Percentiles rank a stretch among this genome's conserved stretches.
These are phyloP conservation scores for Actinomortierella wolfii DNA, from an alignment of 371 early-diverging fungal species.

Conservation along the genomic window DNA sequence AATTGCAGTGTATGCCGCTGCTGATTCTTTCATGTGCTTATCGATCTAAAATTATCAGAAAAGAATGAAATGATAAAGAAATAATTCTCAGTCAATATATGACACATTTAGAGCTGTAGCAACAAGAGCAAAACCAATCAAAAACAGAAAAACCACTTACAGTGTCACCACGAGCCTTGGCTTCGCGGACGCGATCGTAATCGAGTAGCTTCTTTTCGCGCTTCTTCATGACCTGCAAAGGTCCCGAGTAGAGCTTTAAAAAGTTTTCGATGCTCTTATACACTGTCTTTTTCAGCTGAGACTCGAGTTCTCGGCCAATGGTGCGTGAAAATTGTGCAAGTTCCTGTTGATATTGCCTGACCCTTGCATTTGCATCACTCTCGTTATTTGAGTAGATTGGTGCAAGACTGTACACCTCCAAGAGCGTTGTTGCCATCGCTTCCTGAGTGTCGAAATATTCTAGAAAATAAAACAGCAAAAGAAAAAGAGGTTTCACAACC, in stretches of 20 bases:
- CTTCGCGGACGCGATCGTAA: conserved; percentile 67
- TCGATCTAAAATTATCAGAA: conserved; percentile 49
- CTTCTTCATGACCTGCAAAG: conserved; percentile 76
- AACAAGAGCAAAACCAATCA: background rate
- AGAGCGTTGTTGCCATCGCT: conserved; percentile 57
- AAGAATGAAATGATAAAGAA: background rate
- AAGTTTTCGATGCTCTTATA: conserved; percentile 65
- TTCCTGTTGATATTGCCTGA: conserved; percentile 28
- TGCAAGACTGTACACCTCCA: conserved; percentile 59
- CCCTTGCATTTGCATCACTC: conserved; percentile 13
- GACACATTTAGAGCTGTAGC: background rate
- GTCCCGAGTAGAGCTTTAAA: conserved; percentile 67
- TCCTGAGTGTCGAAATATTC: conserved; percentile 64
- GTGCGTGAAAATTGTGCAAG: conserved; percentile 35
- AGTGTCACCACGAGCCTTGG: conserved; percentile 63
- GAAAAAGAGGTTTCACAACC: background rate
- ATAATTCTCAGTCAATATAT: conserved; percentile 1
- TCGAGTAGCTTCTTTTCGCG: conserved; percentile 78
- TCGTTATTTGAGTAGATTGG: conserved; percentile 20
- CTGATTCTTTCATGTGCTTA: conserved; percentile 70
- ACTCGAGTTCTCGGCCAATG: conserved; percentile 39
- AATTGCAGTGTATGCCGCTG: conserved; percentile 73
- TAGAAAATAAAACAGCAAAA: conserved; percentile 1
- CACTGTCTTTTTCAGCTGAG: conserved; percentile 44
- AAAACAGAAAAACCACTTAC: conserved; percentile 36